phyloP scores from a whole-genome alignment of 495 filamentous ascomycete genomes.

The Tuber brumale region DNA sequence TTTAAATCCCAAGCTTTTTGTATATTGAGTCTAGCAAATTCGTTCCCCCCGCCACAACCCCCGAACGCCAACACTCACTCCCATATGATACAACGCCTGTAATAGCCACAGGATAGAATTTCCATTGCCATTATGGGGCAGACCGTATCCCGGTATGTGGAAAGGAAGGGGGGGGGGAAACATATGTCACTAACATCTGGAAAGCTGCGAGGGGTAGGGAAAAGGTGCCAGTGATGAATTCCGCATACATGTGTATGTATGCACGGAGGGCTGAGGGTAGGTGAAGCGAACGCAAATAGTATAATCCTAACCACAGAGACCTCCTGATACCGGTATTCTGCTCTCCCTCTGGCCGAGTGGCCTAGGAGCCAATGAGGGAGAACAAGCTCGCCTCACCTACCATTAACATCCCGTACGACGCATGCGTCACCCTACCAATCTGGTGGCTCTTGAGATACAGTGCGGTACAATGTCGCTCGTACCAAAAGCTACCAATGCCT shows the following conservation, averaged over 20 bases:
- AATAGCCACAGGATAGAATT: background rate
- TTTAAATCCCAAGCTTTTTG: slow-evolving; percentile 20
- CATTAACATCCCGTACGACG: background rate
- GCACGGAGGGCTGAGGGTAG: too few species aligned
- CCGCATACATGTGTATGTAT: background rate
- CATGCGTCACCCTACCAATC: background rate
- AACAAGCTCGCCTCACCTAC: too few species aligned
- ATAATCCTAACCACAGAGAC: too few species aligned
- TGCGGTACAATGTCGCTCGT: background rate
- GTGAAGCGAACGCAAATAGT: too few species aligned
- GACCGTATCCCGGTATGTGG: slow-evolving; percentile 33
- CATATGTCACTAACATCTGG: background rate
- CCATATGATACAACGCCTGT: background rate
- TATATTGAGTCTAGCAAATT: background rate
- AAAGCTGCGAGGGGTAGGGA: background rate
- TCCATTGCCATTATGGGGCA: slow-evolving; percentile 10
- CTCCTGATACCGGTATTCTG: too few species aligned
- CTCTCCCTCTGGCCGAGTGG: too few species aligned
- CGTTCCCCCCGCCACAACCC: background rate
- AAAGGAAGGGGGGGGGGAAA: slow-evolving; percentile 7
- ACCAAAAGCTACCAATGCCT: background rate
- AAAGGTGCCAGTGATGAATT: background rate
- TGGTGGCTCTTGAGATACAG: background rate
- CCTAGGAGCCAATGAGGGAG: too few species aligned
- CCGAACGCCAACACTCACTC: background rate